Percentiles rank a stretch among this genome's conserved stretches.
These are phyloP conservation scores for Citeromyces siamensis DNA, from an alignment of 1,139 yeast genomes.

Conservation along the genomic window DNA sequence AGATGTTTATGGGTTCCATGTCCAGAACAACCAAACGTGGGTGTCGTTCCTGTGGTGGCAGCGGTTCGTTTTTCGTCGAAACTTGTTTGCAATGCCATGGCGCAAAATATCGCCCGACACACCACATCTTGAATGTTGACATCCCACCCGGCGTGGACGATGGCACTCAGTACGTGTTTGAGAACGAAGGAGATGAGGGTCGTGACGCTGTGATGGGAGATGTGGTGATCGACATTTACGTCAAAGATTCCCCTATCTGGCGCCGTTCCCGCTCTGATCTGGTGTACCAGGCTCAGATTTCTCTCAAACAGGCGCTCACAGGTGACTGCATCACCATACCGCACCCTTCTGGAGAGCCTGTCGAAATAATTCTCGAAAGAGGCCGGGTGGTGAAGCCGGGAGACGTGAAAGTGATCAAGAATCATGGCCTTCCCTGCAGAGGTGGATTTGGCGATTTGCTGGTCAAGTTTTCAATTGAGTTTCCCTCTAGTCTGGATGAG, in stretches of 20 bases:
- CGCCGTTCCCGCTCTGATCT: slow-evolving; percentile 38
- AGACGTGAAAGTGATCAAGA: slow-evolving; percentile 32
- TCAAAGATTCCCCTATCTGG: slow-evolving; percentile 24
- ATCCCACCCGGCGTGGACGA: slow-evolving; percentile 39
- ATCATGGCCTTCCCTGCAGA: slow-evolving; percentile 56
- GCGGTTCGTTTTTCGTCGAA: slow-evolving; percentile 21
- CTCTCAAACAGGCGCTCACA: slow-evolving; percentile 37
- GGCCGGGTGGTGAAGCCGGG: slow-evolving; percentile 38
- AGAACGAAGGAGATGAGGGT: slow-evolving; percentile 57
- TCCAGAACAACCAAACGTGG: slow-evolving; percentile 18
- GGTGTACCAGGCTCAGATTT: slow-evolving; percentile 30
- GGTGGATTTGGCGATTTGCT: slow-evolving; percentile 33
- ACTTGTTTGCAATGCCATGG: slow-evolving; percentile 29
- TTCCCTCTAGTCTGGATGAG: slow-evolving; percentile 23
- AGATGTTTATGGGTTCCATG: slow-evolving; percentile 16
- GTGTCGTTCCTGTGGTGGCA: slow-evolving; percentile 25
- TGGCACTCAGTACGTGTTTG: slow-evolving; percentile 37
- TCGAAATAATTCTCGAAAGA: slow-evolving; percentile 25
- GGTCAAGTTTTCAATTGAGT: slow-evolving; percentile 35
- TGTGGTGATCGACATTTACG: slow-evolving; percentile 31
- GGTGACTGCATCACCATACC: slow-evolving; percentile 34
- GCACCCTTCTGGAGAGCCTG: slow-evolving; percentile 19
- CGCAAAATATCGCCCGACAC: slow-evolving; percentile 24
- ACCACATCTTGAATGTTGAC: slow-evolving; percentile 36
- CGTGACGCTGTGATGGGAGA: slow-evolving; percentile 52